Evolutionary conservation across 768 basidiomycete genomes (phyloP).

Genomic region (Gymnopilus junonius): DNA sequence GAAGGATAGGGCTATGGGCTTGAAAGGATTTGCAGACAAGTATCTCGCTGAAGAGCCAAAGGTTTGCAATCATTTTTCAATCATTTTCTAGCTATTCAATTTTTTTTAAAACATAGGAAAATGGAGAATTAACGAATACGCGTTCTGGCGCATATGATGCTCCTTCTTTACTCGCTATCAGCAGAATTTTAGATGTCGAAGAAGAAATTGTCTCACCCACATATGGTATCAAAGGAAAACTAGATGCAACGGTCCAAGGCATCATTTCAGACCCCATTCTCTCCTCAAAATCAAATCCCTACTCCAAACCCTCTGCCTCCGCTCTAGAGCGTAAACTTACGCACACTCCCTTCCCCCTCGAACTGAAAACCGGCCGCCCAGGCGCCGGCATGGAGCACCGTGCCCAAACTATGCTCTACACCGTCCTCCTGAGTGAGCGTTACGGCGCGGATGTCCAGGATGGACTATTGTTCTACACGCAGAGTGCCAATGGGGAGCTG

Average conservation of each 20-base stretch:
- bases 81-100: background rate
- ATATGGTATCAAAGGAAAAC: slow-evolving; percentile 93
- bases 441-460: slow-evolving; percentile 81
- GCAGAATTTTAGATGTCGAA: slow-evolving; percentile 83
- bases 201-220: slow-evolving; percentile 98
- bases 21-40: slow-evolving; percentile 63
- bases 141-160: slow-evolving; percentile 52
- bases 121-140: slow-evolving; percentile 71
- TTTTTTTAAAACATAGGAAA: slow-evolving; percentile 49
- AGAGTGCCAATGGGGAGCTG: slow-evolving; percentile 73
- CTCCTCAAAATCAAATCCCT: slow-evolving; percentile 2
- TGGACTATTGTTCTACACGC: slow-evolving; percentile 94
- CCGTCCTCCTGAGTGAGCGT: slow-evolving; percentile 87
- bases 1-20: slow-evolving; percentile 61
- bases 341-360: slow-evolving; percentile 72
- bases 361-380: slow-evolving; percentile 93
- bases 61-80: slow-evolving; percentile 39
- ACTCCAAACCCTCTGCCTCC: background rate
- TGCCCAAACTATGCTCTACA: slow-evolving; percentile 98
- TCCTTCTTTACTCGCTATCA: slow-evolving; percentile 68
- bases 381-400: slow-evolving; percentile 86
- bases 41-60: slow-evolving; percentile 72
- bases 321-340: slow-evolving; percentile 27
- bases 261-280: slow-evolving; percentile 50
- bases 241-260: slow-evolving; percentile 87